These are phyloP conservation scores for Mycosarcoma maydis DNA, from an alignment of 1,284 basidiomycete genomes.

Conservation along the genomic window DNA sequence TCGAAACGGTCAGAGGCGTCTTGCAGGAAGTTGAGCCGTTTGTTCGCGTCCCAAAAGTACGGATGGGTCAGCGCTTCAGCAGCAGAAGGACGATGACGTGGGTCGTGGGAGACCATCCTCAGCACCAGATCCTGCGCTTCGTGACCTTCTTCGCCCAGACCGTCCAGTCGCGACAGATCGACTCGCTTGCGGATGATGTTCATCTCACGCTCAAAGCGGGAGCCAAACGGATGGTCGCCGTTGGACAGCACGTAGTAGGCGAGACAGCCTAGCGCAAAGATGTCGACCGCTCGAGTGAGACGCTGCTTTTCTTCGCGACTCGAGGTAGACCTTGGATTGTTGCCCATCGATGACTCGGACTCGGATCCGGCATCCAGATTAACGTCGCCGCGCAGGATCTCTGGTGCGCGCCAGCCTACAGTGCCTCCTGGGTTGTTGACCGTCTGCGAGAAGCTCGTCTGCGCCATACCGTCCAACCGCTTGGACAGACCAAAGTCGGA, in stretches of 20 bases:
- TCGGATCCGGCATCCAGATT: conserved; percentile 52
- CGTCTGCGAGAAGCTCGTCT: conserved; percentile 64
- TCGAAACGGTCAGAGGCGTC: conserved; percentile 98
- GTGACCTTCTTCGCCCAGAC: conserved; percentile 59
- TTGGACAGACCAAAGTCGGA: conserved; percentile 67
- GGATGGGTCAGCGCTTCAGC: conserved; percentile 86
- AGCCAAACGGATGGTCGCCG: conserved; percentile 64
- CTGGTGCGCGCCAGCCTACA: conserved; percentile 65
- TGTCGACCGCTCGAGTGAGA: conserved; percentile 63
- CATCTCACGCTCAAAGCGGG: conserved; percentile 65
- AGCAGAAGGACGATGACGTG: conserved; percentile 79
- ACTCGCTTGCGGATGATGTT: conserved; percentile 59
- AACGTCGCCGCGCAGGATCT: conserved; percentile 61
- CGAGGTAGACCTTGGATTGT: conserved; percentile 16
- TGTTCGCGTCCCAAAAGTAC: conserved; percentile 92
- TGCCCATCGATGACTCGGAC: conserved; percentile 48
- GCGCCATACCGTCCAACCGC: conserved; percentile 60
- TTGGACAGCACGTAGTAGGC: conserved; percentile 64
- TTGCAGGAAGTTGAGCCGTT: conserved; percentile 89
- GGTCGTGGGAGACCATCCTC: conserved; percentile 56
- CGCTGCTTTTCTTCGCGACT: conserved; percentile 46
- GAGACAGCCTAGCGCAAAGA: conserved; percentile 65
- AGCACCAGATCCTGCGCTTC: conserved; percentile 64
- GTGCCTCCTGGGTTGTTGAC: conserved; percentile 65
- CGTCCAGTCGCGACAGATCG: conserved; percentile 54